A percentile compares a stretch with the other conserved stretches of the same genome.
phyloP scores from a whole-genome alignment of 2,329 filamentous ascomycete species.

The Ambrosiella xylebori region DNA sequence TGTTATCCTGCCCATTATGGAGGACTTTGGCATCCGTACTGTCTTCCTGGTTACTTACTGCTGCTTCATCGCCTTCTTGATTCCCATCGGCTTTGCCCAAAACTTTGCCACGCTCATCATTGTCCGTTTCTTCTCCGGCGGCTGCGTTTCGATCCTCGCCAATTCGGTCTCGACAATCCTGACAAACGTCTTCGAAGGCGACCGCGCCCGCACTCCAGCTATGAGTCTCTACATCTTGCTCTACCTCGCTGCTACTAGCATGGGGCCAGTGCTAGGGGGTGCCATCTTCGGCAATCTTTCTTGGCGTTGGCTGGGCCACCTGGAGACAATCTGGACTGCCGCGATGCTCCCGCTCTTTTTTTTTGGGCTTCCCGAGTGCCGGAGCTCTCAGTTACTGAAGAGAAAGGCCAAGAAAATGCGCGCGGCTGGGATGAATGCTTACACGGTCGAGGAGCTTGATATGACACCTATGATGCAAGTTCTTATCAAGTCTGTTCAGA shows the following conservation, averaged over 20 bases:
- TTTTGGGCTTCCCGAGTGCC: conserved; percentile 10
- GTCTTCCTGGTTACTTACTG: conserved; percentile 17
- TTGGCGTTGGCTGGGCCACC: conserved; percentile 22
- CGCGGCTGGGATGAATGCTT: conserved; percentile 2
- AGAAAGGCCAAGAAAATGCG: conserved; percentile 9
- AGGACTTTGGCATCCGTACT: conserved; percentile 19
- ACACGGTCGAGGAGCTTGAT: conserved; percentile 9
- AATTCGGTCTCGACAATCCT: conserved; percentile 17
- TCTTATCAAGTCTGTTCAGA: conserved; percentile 9
- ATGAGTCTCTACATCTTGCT: conserved; percentile 15
- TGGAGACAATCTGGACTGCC: conserved; percentile 26
- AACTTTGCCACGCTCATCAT: conserved; percentile 13
- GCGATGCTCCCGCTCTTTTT: conserved; percentile 23
- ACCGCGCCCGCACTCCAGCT: conserved; percentile 17
- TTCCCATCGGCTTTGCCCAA: conserved; percentile 4
- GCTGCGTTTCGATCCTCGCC: conserved; percentile 17
- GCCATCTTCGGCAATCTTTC: conserved; percentile 17
- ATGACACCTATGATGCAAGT: conserved; percentile 4
- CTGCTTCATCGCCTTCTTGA: conserved; percentile 15
- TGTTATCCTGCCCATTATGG: conserved; percentile 25
- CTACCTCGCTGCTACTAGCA: conserved; percentile 15
- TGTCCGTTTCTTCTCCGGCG: conserved; percentile 18
- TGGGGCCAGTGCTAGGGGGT: conserved; percentile 20
- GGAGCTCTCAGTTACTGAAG: conserved; percentile 3
- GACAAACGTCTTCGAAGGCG: conserved; percentile 17